Percentiles rank a stretch among this genome's conserved stretches.
Conservation (phyloP, 2,329 filamentous ascomycete species). For the Aspergillus clavatus region DNA sequence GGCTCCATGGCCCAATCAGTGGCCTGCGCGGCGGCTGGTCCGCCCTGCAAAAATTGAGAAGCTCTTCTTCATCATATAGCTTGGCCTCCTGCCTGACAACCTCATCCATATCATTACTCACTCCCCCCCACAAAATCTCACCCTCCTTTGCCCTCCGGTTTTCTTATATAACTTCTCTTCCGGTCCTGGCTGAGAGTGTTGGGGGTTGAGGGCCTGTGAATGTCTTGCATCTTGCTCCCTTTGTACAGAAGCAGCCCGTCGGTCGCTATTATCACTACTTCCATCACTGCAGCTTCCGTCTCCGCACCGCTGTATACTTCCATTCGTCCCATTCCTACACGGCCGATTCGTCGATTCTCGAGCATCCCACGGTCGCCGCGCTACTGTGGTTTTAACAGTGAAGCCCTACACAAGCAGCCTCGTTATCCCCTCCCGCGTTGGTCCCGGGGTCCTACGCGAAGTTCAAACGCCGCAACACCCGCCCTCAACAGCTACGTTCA, state of each 20-base stretch:
- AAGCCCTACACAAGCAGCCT: not conserved
- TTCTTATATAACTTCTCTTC: constrained; percentile 7
- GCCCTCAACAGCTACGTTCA: constrained; percentile 11
- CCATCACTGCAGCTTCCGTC: constrained; percentile 12
- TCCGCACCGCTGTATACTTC: constrained; percentile 7
- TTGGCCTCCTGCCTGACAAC: not conserved
- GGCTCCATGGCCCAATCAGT: not conserved
- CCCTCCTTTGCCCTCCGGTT: constrained; percentile 15
- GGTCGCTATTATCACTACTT: constrained; percentile 19
- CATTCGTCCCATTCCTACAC: constrained; percentile 1
- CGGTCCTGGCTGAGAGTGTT: not conserved
- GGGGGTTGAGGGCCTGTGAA: constrained; percentile 25
- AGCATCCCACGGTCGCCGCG: not conserved
- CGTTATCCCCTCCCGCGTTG: not conserved
- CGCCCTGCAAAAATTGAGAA: constrained; percentile 2
- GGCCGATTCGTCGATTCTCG: not conserved
- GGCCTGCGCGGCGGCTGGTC: not conserved
- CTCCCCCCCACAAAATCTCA: constrained; percentile 8
- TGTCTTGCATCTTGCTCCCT: constrained; percentile 31
- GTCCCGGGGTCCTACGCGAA: constrained; percentile 5
- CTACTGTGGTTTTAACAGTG: not conserved
- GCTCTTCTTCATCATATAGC: too few relatives aligned
- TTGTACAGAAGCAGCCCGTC: constrained; percentile 28
- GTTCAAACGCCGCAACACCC: constrained; percentile 7
- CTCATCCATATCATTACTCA: constrained; percentile 2